phyloP scores from a whole-genome alignment of 805 yeast genomes.

The Aciculoconidium aculeatum region DNA sequence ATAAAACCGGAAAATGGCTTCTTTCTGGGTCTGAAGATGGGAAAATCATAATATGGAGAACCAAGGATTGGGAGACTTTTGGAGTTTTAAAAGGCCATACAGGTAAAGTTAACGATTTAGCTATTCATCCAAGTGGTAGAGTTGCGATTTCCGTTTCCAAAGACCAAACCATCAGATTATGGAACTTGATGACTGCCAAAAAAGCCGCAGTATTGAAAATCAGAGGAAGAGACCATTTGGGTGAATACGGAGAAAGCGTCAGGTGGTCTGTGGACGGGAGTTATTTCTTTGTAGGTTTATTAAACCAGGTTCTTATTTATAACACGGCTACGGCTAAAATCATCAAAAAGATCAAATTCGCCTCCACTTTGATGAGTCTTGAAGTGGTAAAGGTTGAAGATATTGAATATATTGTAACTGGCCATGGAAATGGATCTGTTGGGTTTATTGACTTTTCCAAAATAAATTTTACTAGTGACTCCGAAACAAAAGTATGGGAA shows the following conservation, averaged over 20 bases:
- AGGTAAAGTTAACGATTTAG: conserved; percentile 76
- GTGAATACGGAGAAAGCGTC: conserved; percentile 59
- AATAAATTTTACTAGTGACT: conserved; percentile 7
- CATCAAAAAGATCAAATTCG: conserved; percentile 45
- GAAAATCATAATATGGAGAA: conserved; percentile 84
- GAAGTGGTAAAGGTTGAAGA: conserved; percentile 44
- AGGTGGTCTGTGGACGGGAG: conserved; percentile 68
- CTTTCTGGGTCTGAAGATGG: conserved; percentile 90
- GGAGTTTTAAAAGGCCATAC: conserved; percentile 86
- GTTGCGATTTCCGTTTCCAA: conserved; percentile 85
- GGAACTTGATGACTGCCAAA: conserved; percentile 96
- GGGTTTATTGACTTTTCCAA: conserved; percentile 44
- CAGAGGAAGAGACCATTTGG: conserved; percentile 60
- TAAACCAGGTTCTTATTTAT: conserved; percentile 60
- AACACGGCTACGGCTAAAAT: conserved; percentile 58
- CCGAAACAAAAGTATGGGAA: conserved; percentile 23
- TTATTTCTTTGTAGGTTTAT: conserved; percentile 68
- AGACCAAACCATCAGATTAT: conserved; percentile 77
- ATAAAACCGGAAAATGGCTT: conserved; percentile 76
- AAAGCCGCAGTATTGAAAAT: conserved; percentile 82
- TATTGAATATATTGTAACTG: conserved; percentile 55
- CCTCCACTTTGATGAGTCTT: conserved; percentile 61
- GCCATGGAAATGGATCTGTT: conserved; percentile 68
- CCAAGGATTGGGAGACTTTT: conserved; percentile 93
- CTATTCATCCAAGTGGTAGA: conserved; percentile 86